Conservation (phyloP, 352 stramenopile genomes). For the Phytophthora ramorum region DNA sequence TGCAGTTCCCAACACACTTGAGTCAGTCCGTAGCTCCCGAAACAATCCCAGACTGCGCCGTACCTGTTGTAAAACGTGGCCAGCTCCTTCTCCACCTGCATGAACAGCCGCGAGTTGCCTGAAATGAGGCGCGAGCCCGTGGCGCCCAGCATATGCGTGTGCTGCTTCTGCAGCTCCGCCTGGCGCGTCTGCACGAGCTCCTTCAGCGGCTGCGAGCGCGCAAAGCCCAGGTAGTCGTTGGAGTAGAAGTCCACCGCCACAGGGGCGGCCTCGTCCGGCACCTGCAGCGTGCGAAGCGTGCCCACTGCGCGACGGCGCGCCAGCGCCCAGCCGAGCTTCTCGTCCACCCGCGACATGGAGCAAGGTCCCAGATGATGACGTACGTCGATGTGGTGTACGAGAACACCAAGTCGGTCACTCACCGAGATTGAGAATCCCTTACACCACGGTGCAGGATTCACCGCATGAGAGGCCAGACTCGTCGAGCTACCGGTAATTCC, state of each 20-base stretch:
- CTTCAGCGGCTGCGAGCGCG: conserved; percentile 67
- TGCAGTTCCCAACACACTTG: conserved; percentile 23
- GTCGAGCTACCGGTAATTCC: no score
- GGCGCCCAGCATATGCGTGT: conserved; percentile 37
- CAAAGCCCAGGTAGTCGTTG: conserved; percentile 98
- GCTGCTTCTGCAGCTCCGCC: conserved; percentile 34
- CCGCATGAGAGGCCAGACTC: not conserved
- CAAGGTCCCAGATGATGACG: conserved; percentile 20
- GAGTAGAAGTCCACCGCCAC: conserved; percentile 94
- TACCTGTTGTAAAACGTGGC: conserved; percentile 90
- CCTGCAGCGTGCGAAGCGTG: conserved; percentile 59
- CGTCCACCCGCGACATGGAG: conserved; percentile 34
- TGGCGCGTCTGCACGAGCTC: conserved; percentile 59
- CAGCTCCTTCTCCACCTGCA: conserved; percentile 88
- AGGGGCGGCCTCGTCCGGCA: conserved; percentile 28
- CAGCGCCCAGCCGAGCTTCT: conserved; percentile 40
- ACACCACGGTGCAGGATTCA: no score
- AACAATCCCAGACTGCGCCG: not conserved
- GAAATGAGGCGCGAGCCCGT: conserved; percentile 96
- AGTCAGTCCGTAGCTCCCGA: conserved; percentile 18
- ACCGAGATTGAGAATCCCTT: no score
- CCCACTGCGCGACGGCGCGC: conserved; percentile 48
- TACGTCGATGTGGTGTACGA: not conserved
- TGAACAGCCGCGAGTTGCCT: conserved; percentile 91
- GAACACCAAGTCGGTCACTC: conserved; percentile 11